These are phyloP conservation scores for Diatrype stigma DNA, from an alignment of 2,329 filamentous ascomycete genomes.

Conservation along the genomic window DNA sequence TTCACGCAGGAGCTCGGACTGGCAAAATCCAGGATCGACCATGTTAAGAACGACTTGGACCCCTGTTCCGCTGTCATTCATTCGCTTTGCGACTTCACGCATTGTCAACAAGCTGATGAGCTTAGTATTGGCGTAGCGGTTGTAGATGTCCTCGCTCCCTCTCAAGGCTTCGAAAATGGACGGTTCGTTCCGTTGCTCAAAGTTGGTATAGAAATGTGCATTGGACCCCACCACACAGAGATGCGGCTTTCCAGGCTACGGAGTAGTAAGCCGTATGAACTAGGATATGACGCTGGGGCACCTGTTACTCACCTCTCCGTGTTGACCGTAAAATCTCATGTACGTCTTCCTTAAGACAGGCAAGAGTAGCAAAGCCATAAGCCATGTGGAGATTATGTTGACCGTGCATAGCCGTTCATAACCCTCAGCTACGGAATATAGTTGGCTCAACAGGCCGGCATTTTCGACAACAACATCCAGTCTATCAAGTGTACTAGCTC, in stretches of 20 bases:
- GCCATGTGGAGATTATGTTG: not conserved
- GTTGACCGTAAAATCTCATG: not conserved
- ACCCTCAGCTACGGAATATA: not conserved
- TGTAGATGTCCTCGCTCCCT: not conserved
- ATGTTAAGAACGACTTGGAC: not conserved
- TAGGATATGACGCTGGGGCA: too few relatives aligned
- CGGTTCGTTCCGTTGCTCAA: not conserved
- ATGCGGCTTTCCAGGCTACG: too few relatives aligned
- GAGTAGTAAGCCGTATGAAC: too few relatives aligned
- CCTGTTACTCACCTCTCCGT: not conserved
- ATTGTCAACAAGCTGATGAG: not conserved
- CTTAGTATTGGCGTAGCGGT: not conserved
- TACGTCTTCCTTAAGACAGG: not conserved
- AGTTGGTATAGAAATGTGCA: not conserved
- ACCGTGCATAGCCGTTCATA: not conserved
- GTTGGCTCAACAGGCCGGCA: not conserved
- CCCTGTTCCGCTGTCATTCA: not conserved
- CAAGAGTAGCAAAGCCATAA: not conserved
- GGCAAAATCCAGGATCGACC: not conserved
- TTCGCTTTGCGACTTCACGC: not conserved
- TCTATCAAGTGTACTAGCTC: slow-evolving; percentile 16
- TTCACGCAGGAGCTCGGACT: not conserved
- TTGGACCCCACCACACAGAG: not conserved
- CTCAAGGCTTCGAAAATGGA: not conserved
- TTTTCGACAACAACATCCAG: slow-evolving; percentile 27